Conservation (phyloP, 1,284 basidiomycete genomes). For the Cerioporus squamosus region DNA sequence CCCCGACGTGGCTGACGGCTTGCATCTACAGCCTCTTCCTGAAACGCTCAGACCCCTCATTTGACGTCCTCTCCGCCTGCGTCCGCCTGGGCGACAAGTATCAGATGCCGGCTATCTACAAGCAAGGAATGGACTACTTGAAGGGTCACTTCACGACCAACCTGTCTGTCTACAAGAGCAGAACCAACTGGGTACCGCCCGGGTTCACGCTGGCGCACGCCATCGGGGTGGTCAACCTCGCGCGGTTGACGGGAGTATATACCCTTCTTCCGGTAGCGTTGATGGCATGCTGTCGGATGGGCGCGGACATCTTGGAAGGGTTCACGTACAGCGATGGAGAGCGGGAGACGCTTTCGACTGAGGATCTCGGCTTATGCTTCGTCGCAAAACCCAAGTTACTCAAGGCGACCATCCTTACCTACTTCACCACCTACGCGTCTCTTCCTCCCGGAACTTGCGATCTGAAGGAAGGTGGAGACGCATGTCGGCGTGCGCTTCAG, state of each 20-base stretch:
- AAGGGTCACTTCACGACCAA: not conserved
- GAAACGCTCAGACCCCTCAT: not conserved
- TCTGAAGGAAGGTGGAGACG: no score
- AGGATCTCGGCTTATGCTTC: not conserved
- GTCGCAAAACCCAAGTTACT: not conserved
- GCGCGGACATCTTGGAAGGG: not conserved
- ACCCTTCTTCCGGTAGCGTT: not conserved
- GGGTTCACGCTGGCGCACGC: not conserved
- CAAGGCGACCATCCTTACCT: no score
- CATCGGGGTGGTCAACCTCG: slow-evolving; percentile 9
- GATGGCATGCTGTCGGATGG: not conserved
- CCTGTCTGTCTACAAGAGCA: not conserved
- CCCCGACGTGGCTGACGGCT: no score
- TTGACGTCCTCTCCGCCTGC: not conserved
- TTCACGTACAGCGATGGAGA: not conserved
- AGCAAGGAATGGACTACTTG: not conserved
- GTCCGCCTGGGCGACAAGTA: not conserved
- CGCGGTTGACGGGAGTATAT: not conserved
- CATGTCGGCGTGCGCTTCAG: no score
- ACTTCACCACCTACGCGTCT: no score
- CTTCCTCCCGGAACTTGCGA: no score
- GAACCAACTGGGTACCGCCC: not conserved
- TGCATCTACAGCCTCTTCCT: no score
- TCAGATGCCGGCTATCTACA: no score
- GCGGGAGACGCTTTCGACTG: not conserved